phyloP scores from a whole-genome alignment of 2,329 filamentous ascomycete genomes.

The Talaromyces marneffei region DNA sequence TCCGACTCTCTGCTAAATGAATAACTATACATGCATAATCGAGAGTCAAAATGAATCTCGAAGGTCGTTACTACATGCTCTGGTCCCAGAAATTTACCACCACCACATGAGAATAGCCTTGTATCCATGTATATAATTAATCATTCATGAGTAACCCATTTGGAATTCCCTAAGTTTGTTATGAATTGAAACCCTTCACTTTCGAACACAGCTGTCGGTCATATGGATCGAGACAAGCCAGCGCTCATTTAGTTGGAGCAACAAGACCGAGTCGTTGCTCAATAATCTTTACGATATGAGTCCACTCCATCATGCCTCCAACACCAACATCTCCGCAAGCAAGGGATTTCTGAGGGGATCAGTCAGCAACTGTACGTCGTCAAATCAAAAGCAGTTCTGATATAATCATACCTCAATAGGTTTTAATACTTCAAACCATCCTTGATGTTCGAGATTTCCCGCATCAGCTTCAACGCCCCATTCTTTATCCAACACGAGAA shows the following conservation, averaged over 20 bases:
- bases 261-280: constrained; percentile 37
- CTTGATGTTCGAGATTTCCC: constrained; percentile 28
- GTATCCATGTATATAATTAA: neutral
- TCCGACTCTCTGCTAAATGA: neutral
- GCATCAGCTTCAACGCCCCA: constrained; percentile 55
- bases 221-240: neutral
- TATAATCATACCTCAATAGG: constrained; percentile 51
- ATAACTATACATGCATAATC: neutral
- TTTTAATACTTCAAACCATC: constrained; percentile 65
- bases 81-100: too few relatives aligned
- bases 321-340: constrained; percentile 80
- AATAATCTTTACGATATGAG: constrained; percentile 62
- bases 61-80: too few relatives aligned
- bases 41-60: too few relatives aligned
- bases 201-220: neutral
- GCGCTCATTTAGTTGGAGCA: neutral
- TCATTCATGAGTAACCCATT: neutral
- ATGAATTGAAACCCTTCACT: neutral
- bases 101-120: too few relatives aligned
- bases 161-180: neutral
- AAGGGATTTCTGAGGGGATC: constrained; percentile 54
- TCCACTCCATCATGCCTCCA: constrained; percentile 80
- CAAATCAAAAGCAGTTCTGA: neutral
- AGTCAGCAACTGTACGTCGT: neutral
- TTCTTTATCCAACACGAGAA: constrained; percentile 60